Evolutionary conservation across 1,139 yeast species (phyloP), one percentile per base, ranked within the genome.

Genomic region (Yamadazyma buinensis): DNA sequence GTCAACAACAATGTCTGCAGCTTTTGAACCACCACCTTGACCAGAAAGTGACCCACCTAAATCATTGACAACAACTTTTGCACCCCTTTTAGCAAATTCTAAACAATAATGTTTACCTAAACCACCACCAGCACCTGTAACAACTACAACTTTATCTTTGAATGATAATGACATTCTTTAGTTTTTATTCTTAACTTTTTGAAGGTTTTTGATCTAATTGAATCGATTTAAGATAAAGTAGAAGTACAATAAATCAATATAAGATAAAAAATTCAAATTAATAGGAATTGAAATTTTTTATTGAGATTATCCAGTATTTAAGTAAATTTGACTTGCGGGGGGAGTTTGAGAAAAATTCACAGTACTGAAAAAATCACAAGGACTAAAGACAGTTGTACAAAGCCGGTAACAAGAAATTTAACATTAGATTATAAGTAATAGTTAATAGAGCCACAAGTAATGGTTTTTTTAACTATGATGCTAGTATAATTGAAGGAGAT

Each of bases 71-170:
- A 92, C 96, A 31, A 82, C 84, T 54, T 78, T 80, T 44, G 97
- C 98, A 29, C 97, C 97, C 52, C 95, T 72, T 44, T 79, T 70
- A 35, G 95, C 97, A 61, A 75, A 90, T 50, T 83, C 90, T 26
- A 86, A 65, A 15, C 97, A 95, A 61, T 92, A 92, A 35, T 80
- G 80, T 55, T 75, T 84, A 27, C 98, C 98, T 34, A 92, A 75
- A 26, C 97, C 98, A 50, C 97, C 97, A 46, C 98, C 98, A 34
- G 97, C 95, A 30, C 97, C 98, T 39, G 97, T 92, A 58, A 92
- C 80, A 44, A 88, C 77, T 23, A 87, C 97, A 33, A 88, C 97
- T 57, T 84, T 80, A 53, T 80, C 87, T 51, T 84, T 83, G 53
- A 80, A 86, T 14, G 68, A 60, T 47, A 67, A 53, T 30, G 67